phyloP scores from a whole-genome alignment of 2,329 filamentous ascomycete genomes.

The Apiospora arundinis region DNA sequence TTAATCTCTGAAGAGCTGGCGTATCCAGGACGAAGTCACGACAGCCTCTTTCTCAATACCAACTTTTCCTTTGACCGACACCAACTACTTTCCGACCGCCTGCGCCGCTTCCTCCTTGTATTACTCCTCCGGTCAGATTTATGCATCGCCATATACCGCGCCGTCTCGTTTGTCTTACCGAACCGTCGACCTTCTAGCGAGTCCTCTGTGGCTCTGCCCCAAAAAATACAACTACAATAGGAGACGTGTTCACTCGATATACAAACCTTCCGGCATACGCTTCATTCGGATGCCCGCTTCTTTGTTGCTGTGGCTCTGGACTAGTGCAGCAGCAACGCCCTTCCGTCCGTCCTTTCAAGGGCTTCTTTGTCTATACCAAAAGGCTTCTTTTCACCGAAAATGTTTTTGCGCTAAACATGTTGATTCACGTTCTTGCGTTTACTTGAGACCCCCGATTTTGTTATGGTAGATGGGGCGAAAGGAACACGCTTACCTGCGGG shows the following conservation, averaged over 20 bases:
- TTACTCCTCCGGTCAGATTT: conserved; percentile 21
- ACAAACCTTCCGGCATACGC: conserved; percentile 2
- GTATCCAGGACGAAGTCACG: conserved; percentile 56
- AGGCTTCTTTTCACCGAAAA: conserved; percentile 30
- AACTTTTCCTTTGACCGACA: conserved; percentile 36
- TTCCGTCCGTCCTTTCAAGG: conserved; percentile 28
- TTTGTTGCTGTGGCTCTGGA: conserved; percentile 34
- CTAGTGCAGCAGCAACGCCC: conserved; percentile 31
- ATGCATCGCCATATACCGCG: conserved; percentile 3
- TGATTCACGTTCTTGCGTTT: conserved; percentile 34
- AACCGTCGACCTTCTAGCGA: background rate
- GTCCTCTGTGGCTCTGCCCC: background rate
- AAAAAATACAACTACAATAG: background rate
- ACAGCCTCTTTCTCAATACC: conserved; percentile 47
- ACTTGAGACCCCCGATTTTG: conserved; percentile 37
- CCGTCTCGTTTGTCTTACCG: conserved; percentile 11
- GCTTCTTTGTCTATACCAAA: conserved; percentile 39
- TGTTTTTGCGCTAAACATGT: conserved; percentile 21
- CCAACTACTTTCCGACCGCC: conserved; percentile 34
- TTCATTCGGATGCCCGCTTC: conserved; percentile 24
- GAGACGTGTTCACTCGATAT: conserved; percentile 3
- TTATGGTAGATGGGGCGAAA: conserved; percentile 43
- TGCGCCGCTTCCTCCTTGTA: conserved; percentile 28
- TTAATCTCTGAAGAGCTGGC: conserved; percentile 49
- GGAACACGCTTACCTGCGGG: conserved; percentile 27